Conservation (phyloP, 2,329 filamentous ascomycete genomes). For the Fusarium austroafricanum region DNA sequence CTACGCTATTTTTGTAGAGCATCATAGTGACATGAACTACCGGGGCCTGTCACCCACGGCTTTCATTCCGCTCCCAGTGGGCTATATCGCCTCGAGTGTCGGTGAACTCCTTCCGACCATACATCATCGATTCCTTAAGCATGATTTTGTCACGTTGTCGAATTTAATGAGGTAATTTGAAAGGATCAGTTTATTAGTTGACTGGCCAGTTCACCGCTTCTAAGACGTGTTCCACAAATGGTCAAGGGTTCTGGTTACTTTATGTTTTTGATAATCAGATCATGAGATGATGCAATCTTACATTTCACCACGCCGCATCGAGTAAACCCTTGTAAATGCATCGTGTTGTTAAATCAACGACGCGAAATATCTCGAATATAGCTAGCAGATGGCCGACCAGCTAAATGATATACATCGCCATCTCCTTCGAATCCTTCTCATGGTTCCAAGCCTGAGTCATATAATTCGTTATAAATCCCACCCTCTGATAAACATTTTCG, state of each 20-base stretch:
- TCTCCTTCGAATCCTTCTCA: slow-evolving; percentile 19
- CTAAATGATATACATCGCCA: slow-evolving; percentile 34
- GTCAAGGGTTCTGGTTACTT: background rate
- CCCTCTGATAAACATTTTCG: slow-evolving; percentile 31
- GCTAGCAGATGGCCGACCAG: rapidly evolving
- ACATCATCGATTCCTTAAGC: background rate
- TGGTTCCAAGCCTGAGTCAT: slow-evolving; percentile 30
- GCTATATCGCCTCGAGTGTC: background rate
- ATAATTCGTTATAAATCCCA: slow-evolving; percentile 35
- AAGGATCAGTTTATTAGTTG: background rate
- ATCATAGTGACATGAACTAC: background rate
- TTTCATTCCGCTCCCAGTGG: background rate
- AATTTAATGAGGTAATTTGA: background rate
- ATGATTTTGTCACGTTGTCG: background rate
- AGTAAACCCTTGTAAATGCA: too few species aligned
- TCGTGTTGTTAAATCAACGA: too few species aligned
- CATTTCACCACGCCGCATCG: too few species aligned
- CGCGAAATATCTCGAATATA: background rate
- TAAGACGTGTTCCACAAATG: background rate
- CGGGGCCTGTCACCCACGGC: background rate
- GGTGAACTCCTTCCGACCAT: background rate
- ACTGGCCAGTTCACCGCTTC: background rate
- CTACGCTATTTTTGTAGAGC: background rate
- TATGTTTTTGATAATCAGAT: background rate
- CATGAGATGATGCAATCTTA: background rate